Conservation (phyloP, 2,329 filamentous ascomycete species). For the Diaporthe destruens region DNA sequence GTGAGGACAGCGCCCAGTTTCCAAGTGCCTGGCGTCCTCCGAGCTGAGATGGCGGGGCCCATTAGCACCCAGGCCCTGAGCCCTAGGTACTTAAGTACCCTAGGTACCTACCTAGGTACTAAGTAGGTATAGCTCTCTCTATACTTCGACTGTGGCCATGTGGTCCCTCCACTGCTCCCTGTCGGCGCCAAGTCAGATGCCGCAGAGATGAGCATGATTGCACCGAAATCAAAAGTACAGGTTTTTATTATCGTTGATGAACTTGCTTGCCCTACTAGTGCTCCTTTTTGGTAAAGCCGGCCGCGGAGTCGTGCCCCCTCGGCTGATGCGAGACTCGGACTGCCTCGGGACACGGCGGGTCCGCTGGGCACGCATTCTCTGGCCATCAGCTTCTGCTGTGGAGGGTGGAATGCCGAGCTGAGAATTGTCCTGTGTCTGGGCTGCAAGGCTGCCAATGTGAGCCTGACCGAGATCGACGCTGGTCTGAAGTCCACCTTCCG, state of each 20-base stretch:
- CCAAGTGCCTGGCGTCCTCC: neutral
- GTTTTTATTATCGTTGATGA: slow-evolving; percentile 30
- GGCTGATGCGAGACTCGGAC: neutral
- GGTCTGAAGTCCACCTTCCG: neutral
- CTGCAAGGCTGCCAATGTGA: neutral
- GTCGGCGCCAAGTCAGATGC: neutral
- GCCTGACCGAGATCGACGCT: neutral
- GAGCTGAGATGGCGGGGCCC: neutral
- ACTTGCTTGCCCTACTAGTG: slow-evolving; percentile 28
- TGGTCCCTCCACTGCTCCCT: neutral
- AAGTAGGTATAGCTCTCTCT: no score
- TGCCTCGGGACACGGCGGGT: neutral
- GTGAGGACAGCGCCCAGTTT: neutral
- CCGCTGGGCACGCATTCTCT: neutral
- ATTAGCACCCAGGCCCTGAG: neutral
- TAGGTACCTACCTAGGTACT: no score
- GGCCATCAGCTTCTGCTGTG: neutral
- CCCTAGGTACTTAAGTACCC: no score
- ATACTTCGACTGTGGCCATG: neutral
- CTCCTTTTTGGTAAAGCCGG: neutral
- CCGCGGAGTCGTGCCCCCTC: neutral
- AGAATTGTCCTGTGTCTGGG: neutral
- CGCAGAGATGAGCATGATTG: no score
- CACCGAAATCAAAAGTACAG: slow-evolving; percentile 32
- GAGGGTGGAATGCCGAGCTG: neutral